phyloP scores from a whole-genome alignment of 1,139 yeast species.

The Entelexis sorbosivorans region DNA sequence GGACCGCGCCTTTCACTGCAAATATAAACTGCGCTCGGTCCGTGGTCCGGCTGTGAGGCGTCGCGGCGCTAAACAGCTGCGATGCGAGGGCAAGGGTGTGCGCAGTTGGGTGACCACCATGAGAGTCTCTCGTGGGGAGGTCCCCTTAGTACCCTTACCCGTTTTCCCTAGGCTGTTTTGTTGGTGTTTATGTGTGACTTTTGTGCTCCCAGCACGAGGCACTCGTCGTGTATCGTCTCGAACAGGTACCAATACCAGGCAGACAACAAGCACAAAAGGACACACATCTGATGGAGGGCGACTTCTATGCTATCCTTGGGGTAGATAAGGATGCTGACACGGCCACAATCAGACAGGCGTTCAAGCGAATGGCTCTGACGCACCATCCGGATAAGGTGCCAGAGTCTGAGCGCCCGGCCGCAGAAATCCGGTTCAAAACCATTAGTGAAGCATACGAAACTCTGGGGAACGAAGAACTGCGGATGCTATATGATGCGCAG shows the following conservation, averaged over 20 bases:
- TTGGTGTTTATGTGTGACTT: neutral
- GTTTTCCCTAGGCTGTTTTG: neutral
- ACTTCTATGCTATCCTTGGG: constrained; percentile 58
- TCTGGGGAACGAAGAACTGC: constrained; percentile 43
- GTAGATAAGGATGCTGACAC: constrained; percentile 51
- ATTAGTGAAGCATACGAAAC: constrained; percentile 69
- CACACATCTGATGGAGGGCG: constrained; percentile 22
- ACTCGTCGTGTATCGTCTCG: neutral
- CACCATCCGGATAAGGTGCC: constrained; percentile 75
- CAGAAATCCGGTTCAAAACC: constrained; percentile 65
- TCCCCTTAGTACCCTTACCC: neutral
- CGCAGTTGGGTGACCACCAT: neutral
- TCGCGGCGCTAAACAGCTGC: neutral
- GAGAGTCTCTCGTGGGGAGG: no score
- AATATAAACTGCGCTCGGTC: neutral
- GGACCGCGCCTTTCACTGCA: no score
- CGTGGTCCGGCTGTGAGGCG: neutral
- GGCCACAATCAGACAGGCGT: constrained; percentile 64
- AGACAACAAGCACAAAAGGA: neutral
- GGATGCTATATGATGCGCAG: constrained; percentile 24
- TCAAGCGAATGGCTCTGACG: constrained; percentile 57
- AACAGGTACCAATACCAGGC: neutral
- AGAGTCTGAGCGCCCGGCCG: constrained; percentile 49
- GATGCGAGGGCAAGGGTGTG: neutral
- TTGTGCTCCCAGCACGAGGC: neutral